Base-by-base conservation (phyloP, 495 filamentous ascomycete genomes). In the Penicillium waksmanii region DNA sequence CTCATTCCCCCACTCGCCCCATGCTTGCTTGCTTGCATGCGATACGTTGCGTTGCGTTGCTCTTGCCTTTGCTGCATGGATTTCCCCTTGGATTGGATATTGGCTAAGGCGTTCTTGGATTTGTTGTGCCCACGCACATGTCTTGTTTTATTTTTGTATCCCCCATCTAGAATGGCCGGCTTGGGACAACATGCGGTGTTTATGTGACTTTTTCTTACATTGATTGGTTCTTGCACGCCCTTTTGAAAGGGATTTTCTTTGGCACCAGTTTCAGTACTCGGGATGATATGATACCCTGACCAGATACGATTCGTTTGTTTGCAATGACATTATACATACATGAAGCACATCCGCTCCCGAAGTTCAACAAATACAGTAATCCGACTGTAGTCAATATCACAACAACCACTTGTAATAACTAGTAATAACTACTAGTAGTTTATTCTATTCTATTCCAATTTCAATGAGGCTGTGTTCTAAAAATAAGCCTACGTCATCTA, bases 251-350 rank as follows among this genome's bases (percentile, higher is more conserved):
- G 43, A 9, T 8, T 31, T 31, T 31, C 27, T 31, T 31, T 31
- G 27, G 27, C 27, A 23, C 23, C 23, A 23, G 34, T 52, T 48
- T 53, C 46, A 27, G 46, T 55, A 61, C 38, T 19, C 52, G 60
- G 60, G 61, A 65, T 50, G 57, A 62, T 52, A 63, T 66, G 67
- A 70, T 70, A 70, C 67, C 67, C 67, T 70, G 60, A 65, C 62
- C 67, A 51, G 56, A 69, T 67, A 65, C 60, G 54, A 62, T 52
- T 56, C 60, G 33, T 53, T 49, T 58, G 53, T 17, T 17, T 42
- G 57, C 21, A 62, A 64, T 59, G 19, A 64, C 38, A 64, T 53
- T 11, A 15, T 15, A 17, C 38, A 42, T 42, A 15, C 38, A 42
- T n/a, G 7, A 31, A 31, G 27, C 27, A 25, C 5, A 1, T 8